Evolutionary conservation across 345 rosid species (phyloP), one percentile per base, ranked within the genome.

Genomic region (Camelina hispida): DNA sequence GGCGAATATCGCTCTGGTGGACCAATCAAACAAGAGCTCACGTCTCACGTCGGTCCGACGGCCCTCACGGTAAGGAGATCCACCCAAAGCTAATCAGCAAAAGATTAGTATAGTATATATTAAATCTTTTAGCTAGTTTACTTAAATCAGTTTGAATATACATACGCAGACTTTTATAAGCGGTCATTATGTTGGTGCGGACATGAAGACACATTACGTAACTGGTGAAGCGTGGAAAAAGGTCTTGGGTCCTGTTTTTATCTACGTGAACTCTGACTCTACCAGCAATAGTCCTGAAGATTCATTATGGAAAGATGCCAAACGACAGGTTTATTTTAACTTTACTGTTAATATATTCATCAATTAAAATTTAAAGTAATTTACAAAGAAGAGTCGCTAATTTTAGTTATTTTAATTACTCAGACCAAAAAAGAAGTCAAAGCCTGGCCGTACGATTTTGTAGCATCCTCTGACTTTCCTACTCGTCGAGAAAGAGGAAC

Each of bases 21-120:
- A 14, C 96, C 99, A 1, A 22, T 75, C 57, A 90, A 95, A 52
- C 98, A 95, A 51, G 99, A 92, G n/a, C 94, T 95, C 38, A 89
- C 98, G 48, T 43, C 48, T 43, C 99, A 90, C 68, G 91, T 77
- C 0, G 99, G 98, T 28, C 97, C 99, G 2, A 78, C 79, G 10
- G 59, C 84, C 2, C 81, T 95, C 53, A 62, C 84, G 16, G 99
- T 95, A 72, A 79, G 84, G 85, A 43, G 7, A 35, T n/a, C 15
- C 15, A 0, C 15, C 14, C 9, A 47, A 5, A 57, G 28, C 11
- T 46, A 35, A 15, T 46, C 9, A 61, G 9, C 38, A 18, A 22
- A 69, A 35, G n/a, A 5, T 6, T 11, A 11, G 4, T 34, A 16
- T 2, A 16, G 9, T 58, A 5, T 16, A 58, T 48, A 48, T 48